Percentiles rank a stretch among this genome's conserved stretches.
phyloP scores from a whole-genome alignment of 495 filamentous ascomycete species.

The Ramalina intermedia region DNA sequence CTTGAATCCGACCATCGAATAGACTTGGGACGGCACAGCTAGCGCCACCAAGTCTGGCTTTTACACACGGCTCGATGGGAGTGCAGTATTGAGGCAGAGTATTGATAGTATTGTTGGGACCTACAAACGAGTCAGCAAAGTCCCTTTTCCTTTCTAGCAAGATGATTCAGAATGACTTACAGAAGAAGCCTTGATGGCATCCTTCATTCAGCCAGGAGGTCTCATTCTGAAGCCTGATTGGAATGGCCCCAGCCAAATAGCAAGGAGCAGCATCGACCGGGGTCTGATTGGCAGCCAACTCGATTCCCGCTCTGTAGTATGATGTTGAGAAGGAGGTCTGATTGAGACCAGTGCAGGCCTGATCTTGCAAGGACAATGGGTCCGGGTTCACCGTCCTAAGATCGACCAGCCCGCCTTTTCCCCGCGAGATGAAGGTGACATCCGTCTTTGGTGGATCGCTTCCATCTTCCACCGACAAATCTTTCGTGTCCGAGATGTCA shows the following conservation, averaged over 20 bases:
- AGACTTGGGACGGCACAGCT: no score
- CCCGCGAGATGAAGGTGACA: neutral
- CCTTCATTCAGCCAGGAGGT: constrained; percentile 21
- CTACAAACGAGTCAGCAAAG: constrained; percentile 17
- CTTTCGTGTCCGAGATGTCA: constrained; percentile 5
- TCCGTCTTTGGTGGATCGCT: constrained; percentile 17
- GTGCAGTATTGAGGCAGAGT: constrained; percentile 32
- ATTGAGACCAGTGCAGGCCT: neutral
- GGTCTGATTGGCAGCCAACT: constrained; percentile 21
- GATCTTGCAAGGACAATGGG: neutral
- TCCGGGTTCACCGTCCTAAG: neutral
- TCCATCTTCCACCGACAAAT: constrained; percentile 19
- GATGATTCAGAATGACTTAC: constrained; percentile 12
- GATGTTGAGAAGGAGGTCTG: neutral
- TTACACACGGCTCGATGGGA: constrained; percentile 24
- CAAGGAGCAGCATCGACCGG: constrained; percentile 5
- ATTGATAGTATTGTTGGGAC: constrained; percentile 30
- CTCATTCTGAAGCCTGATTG: constrained; percentile 21
- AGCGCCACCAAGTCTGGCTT: constrained; percentile 20
- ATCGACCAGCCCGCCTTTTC: neutral
- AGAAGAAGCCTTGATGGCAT: constrained; percentile 26
- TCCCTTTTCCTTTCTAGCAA: no score
- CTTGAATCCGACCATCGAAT: constrained; percentile 8
- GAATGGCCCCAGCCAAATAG: neutral
- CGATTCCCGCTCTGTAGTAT: constrained; percentile 5